A percentile compares a stretch with the other conserved stretches of the same genome.
Conservation (phyloP, 2,329 filamentous ascomycete genomes). For the Paracamarosporium sp. region DNA sequence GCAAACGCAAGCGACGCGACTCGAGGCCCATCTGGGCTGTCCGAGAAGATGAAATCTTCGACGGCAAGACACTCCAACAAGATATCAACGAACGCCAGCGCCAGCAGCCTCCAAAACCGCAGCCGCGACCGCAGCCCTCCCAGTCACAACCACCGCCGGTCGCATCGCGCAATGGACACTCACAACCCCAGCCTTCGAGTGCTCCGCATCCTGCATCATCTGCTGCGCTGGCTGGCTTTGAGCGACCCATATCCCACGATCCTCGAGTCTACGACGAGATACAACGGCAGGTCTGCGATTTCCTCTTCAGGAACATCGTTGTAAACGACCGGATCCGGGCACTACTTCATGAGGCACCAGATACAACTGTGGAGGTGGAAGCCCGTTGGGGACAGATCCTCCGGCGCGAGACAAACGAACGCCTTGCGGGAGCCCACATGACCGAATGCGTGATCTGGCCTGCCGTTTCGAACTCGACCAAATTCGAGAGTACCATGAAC, state of each 20-base stretch:
- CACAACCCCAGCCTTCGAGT: slow-evolving; percentile 14
- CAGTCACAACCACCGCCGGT: slow-evolving; percentile 16
- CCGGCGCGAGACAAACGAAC: slow-evolving; percentile 72
- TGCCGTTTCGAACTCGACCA: slow-evolving; percentile 22
- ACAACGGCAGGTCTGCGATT: slow-evolving; percentile 79
- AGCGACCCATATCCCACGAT: slow-evolving; percentile 70
- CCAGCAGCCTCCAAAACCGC: slow-evolving; percentile 25
- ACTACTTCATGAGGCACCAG: slow-evolving; percentile 61
- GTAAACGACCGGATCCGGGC: slow-evolving; percentile 64
- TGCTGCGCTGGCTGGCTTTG: slow-evolving; percentile 46
- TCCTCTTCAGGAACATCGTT: slow-evolving; percentile 76
- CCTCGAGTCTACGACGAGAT: slow-evolving; percentile 74
- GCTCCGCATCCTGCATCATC: slow-evolving; percentile 13
- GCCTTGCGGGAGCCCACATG: slow-evolving; percentile 72
- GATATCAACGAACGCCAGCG: slow-evolving; percentile 27
- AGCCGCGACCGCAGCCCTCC: slow-evolving; percentile 14
- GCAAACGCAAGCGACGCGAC: slow-evolving; percentile 45
- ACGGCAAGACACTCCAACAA: slow-evolving; percentile 30
- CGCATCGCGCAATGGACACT: slow-evolving; percentile 24
- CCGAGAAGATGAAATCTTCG: slow-evolving; percentile 25
- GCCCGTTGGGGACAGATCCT: slow-evolving; percentile 87
- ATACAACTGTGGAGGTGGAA: slow-evolving; percentile 87
- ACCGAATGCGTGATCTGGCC: slow-evolving; percentile 52
- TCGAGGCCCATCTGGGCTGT: slow-evolving; percentile 47
- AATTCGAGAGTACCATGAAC: slow-evolving; percentile 89